These are phyloP conservation scores for Dryas octopetala DNA, from an alignment of 306 rosid genomes.

Conservation along the genomic window DNA sequence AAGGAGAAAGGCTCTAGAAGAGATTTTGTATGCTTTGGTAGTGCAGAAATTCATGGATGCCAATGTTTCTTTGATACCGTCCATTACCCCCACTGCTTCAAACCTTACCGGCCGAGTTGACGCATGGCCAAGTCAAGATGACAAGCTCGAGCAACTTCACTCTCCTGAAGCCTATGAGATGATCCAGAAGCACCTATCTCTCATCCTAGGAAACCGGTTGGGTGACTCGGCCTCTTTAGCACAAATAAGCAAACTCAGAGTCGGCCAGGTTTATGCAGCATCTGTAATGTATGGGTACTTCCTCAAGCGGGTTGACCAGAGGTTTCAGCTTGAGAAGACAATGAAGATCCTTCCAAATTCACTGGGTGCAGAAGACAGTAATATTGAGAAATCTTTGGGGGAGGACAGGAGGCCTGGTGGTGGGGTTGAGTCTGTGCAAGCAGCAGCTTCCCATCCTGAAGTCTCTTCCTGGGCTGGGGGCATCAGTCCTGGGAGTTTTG, in stretches of 20 bases:
- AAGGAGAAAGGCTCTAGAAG: conserved; percentile 75
- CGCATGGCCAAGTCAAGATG: conserved; percentile 68
- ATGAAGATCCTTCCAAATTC: conserved; percentile 65
- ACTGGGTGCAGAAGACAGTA: conserved; percentile 41
- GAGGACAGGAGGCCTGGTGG: conserved; percentile 33
- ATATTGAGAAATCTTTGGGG: conserved; percentile 29
- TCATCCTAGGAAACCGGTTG: conserved; percentile 64
- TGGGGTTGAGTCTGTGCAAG: conserved; percentile 34
- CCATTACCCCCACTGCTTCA: conserved; percentile 39
- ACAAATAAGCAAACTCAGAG: conserved; percentile 77
- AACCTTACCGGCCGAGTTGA: conserved; percentile 64
- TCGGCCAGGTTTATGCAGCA: conserved; percentile 93
- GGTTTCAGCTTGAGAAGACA: conserved; percentile 96
- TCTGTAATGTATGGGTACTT: conserved; percentile 92
- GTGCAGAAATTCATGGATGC: conserved; percentile 94
- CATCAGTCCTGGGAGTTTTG: conserved; percentile 40
- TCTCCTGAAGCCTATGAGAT: conserved; percentile 83
- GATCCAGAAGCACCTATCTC: conserved; percentile 79
- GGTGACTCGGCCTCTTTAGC: conserved; percentile 70
- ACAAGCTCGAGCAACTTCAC: conserved; percentile 69
- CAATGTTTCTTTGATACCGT: conserved; percentile 57
- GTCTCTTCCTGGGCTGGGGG: conserved; percentile 53
- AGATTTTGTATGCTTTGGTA: conserved; percentile 76
- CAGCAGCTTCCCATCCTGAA: conserved; percentile 56
- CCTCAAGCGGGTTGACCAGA: conserved; percentile 84